phyloP scores from a whole-genome alignment of 352 stramenopile species.

The Phytopythium chamaehyphon region DNA sequence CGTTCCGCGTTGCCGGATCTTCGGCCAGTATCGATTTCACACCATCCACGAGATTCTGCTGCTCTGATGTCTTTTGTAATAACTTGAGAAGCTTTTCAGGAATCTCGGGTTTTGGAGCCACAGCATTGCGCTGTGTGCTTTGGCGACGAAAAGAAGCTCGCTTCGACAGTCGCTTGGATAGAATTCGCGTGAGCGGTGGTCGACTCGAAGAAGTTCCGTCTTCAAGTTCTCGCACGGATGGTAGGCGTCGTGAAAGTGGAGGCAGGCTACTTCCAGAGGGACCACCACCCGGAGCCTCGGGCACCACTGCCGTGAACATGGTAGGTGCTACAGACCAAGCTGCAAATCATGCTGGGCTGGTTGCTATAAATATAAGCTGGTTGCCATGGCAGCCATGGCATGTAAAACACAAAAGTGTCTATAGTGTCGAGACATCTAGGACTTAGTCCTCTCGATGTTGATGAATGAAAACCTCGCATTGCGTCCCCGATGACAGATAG shows the following conservation, averaged over 20 bases:
- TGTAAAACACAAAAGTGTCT: too few relatives aligned
- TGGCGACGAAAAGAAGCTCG: not conserved
- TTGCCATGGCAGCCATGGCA: too few relatives aligned
- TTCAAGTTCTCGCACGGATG: not conserved
- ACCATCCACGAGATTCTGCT: constrained; percentile 40
- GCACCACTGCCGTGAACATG: too few relatives aligned
- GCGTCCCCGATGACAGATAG: too few relatives aligned
- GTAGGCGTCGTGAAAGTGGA: not conserved
- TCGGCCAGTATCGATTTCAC: constrained; percentile 55
- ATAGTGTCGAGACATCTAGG: too few relatives aligned
- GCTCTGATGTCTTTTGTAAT: constrained; percentile 45
- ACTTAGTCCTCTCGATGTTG: too few relatives aligned
- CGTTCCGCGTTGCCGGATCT: constrained; percentile 45
- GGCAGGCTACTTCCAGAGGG: not conserved
- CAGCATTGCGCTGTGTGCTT: not conserved
- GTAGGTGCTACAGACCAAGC: too few relatives aligned
- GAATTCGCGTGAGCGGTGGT: not conserved
- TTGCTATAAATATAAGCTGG: too few relatives aligned
- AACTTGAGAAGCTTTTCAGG: constrained; percentile 54
- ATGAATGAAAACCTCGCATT: too few relatives aligned
- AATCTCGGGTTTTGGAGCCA: constrained; percentile 22
- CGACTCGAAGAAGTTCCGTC: not conserved
- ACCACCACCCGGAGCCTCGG: too few relatives aligned
- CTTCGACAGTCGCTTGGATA: constrained; percentile 3
- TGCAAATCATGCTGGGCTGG: too few relatives aligned